These are phyloP conservation scores for Claviceps spartinae DNA, from an alignment of 2,329 filamentous ascomycete species.

Conservation along the genomic window DNA sequence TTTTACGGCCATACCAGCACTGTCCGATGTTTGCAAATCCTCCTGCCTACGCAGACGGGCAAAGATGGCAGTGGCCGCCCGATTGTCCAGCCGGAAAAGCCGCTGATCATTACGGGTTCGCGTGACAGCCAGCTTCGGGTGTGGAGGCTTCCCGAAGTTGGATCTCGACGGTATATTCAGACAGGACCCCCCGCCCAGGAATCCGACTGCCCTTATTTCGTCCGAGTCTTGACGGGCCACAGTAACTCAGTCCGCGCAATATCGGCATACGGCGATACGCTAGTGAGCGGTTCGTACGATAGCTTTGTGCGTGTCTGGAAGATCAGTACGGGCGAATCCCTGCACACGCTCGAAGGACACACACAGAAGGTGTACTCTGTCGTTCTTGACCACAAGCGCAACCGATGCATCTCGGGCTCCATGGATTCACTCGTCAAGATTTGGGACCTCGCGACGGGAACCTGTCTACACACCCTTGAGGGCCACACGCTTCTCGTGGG, in stretches of 20 bases:
- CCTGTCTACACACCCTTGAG: slow-evolving; percentile 78
- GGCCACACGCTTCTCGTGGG: slow-evolving; percentile 89
- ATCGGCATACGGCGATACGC: slow-evolving; percentile 81
- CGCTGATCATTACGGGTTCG: slow-evolving; percentile 92
- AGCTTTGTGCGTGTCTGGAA: slow-evolving; percentile 92
- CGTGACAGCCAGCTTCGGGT: slow-evolving; percentile 87
- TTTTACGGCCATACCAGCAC: slow-evolving; percentile 98
- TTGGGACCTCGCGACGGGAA: slow-evolving; percentile 82
- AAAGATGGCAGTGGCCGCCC: slow-evolving; percentile 55
- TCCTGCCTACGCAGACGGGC: slow-evolving; percentile 72
- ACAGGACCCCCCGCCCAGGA: slow-evolving; percentile 59
- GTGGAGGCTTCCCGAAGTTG: slow-evolving; percentile 79
- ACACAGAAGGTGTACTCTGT: slow-evolving; percentile 94
- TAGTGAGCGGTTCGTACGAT: slow-evolving; percentile 97
- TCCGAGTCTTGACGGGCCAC: slow-evolving; percentile 76
- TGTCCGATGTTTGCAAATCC: slow-evolving; percentile 85
- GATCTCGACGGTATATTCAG: slow-evolving; percentile 66
- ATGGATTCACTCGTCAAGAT: slow-evolving; percentile 99
- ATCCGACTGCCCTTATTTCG: slow-evolving; percentile 84
- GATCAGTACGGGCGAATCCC: slow-evolving; percentile 82
- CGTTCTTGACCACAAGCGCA: slow-evolving; percentile 79
- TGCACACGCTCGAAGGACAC: slow-evolving; percentile 77
- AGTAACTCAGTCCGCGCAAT: slow-evolving; percentile 92
- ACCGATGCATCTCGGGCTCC: slow-evolving; percentile 91
- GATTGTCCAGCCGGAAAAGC: slow-evolving; percentile 85